Evolutionary conservation across 2,329 filamentous ascomycete species (phyloP).

Genomic region (Microsporum ferrugineum): DNA sequence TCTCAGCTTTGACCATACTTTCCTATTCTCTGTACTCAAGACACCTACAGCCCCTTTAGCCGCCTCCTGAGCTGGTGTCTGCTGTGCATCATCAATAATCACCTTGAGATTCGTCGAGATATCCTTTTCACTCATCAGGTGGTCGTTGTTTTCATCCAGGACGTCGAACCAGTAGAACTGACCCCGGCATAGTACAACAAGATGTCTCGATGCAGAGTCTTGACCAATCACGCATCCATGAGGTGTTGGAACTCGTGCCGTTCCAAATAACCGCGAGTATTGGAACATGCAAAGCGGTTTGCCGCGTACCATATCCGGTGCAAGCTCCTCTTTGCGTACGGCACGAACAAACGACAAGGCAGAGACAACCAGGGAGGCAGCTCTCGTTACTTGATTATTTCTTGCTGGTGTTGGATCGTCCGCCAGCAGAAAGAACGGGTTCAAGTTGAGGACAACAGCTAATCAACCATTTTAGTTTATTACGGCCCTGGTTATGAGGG

Average conservation of each 20-base stretch:
- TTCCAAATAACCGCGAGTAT: constrained; percentile 89
- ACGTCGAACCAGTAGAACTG: constrained; percentile 99
- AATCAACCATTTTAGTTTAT: neutral
- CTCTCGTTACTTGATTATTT: constrained; percentile 91
- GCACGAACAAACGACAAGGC: constrained; percentile 85
- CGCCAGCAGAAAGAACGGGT: constrained; percentile 93
- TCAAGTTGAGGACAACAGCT: constrained; percentile 87
- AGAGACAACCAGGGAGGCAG: constrained; percentile 82
- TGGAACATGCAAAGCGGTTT: constrained; percentile 95
- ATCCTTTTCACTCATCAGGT: constrained; percentile 96
- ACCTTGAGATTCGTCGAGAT: constrained; percentile 82
- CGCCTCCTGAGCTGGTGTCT: constrained; percentile 83
- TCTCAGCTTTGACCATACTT: constrained; percentile 84
- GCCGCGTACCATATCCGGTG: constrained; percentile 73
- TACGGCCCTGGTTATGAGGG: neutral
- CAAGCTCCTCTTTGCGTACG: constrained; percentile 82
- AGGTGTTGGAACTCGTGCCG: constrained; percentile 84
- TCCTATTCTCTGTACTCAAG: constrained; percentile 89
- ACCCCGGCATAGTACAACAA: constrained; percentile 85
- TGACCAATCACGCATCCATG: constrained; percentile 94
- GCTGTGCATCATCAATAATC: constrained; percentile 78
- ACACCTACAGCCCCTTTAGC: constrained; percentile 93
- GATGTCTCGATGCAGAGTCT: constrained; percentile 81
- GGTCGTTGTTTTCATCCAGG: constrained; percentile 80
- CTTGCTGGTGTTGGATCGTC: constrained; percentile 93